Evolutionary conservation across 441 rosid species (phyloP).

Genomic region (Euphorbia celastroides): DNA sequence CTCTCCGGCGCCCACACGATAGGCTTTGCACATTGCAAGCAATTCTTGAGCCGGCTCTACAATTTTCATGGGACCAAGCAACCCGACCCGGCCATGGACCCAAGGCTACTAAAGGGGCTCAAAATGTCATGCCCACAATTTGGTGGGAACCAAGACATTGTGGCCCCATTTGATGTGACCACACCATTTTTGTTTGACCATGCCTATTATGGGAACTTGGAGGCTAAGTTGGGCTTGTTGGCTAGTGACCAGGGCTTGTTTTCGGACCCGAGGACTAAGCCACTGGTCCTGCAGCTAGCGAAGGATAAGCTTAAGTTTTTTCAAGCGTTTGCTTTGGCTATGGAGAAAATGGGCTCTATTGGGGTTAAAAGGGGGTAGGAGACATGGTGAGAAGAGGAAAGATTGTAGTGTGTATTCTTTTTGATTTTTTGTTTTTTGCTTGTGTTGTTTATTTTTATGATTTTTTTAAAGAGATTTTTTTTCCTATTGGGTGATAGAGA

Average conservation of each 20-base stretch:
- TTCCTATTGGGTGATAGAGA: too few relatives aligned
- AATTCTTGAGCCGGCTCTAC: conserved; percentile 45
- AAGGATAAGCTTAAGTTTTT: conserved; percentile 29
- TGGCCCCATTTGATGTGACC: conserved; percentile 49
- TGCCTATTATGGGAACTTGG: conserved; percentile 52
- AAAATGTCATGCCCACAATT: conserved; percentile 46
- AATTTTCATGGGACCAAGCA: conserved; percentile 41
- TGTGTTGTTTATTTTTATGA: not conserved
- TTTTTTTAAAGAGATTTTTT: not conserved
- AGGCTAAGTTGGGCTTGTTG: conserved; percentile 47
- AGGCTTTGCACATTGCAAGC: conserved; percentile 59
- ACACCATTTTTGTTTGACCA: conserved; percentile 51
- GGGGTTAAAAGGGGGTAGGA: conserved; percentile 51
- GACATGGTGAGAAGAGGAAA: conserved; percentile 51
- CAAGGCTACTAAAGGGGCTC: conserved; percentile 40
- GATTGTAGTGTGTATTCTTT: conserved; percentile 34
- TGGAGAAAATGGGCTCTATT: conserved; percentile 78
- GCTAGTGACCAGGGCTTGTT: conserved; percentile 58
- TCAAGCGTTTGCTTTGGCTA: conserved; percentile 51
- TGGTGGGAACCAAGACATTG: conserved; percentile 31
- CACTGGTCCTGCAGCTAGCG: conserved; percentile 38
- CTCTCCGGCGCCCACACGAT: conserved; percentile 63
- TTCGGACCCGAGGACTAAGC: conserved; percentile 45
- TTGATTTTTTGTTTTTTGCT: conserved; percentile 11
- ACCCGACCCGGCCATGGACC: conserved; percentile 55